Conservation (phyloP, 2,329 filamentous ascomycete species). For the Bipolaris zeicola region DNA sequence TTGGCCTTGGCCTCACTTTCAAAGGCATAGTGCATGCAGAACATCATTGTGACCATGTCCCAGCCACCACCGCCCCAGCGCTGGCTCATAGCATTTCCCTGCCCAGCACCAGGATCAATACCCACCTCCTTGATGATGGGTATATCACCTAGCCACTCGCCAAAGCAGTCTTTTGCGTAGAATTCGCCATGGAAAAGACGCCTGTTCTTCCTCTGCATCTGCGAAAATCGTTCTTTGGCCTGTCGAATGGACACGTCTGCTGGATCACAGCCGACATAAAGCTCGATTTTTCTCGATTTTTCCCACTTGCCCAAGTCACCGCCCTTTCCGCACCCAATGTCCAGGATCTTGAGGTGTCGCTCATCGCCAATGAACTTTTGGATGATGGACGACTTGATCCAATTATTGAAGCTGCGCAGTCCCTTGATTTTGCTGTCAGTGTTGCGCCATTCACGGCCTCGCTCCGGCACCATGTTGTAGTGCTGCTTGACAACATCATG, state of each 20-base stretch:
- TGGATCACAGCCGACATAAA: slow-evolving; percentile 94
- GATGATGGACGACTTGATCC: slow-evolving; percentile 97
- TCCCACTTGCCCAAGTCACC: slow-evolving; percentile 97
- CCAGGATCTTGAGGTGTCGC: slow-evolving; percentile 76
- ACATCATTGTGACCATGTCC: slow-evolving; percentile 98
- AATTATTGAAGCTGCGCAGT: slow-evolving; percentile 94
- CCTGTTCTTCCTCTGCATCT: slow-evolving; percentile 68
- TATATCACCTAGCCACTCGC: slow-evolving; percentile 79
- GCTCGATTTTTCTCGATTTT: slow-evolving; percentile 82
- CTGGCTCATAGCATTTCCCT: slow-evolving; percentile 61
- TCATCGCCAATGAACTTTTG: slow-evolving; percentile 75
- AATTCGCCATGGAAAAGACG: slow-evolving; percentile 84
- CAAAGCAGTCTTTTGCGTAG: slow-evolving; percentile 89
- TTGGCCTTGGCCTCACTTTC: slow-evolving; percentile 89
- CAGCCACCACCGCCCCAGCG: slow-evolving; percentile 78
- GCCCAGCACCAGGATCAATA: slow-evolving; percentile 75
- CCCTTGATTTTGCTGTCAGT: slow-evolving; percentile 96
- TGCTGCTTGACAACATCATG: slow-evolving; percentile 89
- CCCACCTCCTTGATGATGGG: slow-evolving; percentile 84
- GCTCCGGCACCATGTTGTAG: slow-evolving; percentile 94
- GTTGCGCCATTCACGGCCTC: slow-evolving; percentile 91
- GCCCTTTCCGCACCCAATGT: slow-evolving; percentile 96
- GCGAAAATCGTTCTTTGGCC: slow-evolving; percentile 79
- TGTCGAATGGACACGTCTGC: slow-evolving; percentile 92
- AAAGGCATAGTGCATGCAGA: slow-evolving; percentile 98